These are phyloP conservation scores for Hericium rajendrae DNA, from an alignment of 768 basidiomycete genomes.

Conservation along the genomic window DNA sequence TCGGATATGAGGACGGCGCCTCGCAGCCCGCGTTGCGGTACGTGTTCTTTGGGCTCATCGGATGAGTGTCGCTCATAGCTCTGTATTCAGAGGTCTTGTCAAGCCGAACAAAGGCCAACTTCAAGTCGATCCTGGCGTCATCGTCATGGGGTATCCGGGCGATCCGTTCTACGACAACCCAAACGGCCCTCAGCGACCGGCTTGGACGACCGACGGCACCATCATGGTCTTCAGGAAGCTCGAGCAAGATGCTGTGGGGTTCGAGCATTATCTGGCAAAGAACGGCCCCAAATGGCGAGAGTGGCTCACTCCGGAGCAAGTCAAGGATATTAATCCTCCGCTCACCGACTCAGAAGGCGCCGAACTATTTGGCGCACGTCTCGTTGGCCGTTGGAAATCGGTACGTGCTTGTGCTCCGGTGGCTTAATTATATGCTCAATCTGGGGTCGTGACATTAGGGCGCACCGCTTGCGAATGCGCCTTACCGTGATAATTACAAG, in stretches of 20 bases:
- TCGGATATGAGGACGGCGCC: constrained; percentile 44
- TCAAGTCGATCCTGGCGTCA: neutral
- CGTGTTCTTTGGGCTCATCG: constrained; percentile 18
- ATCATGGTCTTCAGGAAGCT: neutral
- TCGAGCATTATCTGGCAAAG: constrained; percentile 19
- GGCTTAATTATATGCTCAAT: constrained; percentile 8
- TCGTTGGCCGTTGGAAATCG: neutral
- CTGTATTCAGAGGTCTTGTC: neutral
- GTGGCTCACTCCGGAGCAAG: neutral
- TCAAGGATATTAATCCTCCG: neutral
- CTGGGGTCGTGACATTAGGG: constrained; percentile 20
- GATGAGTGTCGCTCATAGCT: constrained; percentile 14
- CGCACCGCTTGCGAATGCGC: constrained; percentile 35
- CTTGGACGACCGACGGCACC: neutral
- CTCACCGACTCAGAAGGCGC: constrained; percentile 20
- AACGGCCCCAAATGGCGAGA: neutral
- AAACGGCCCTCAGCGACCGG: neutral
- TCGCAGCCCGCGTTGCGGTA: constrained; percentile 33
- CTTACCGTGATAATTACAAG: constrained; percentile 32
- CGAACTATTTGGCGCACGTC: neutral
- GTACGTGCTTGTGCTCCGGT: neutral
- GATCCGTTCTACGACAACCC: constrained; percentile 3
- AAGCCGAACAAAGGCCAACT: neutral
- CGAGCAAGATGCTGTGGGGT: neutral
- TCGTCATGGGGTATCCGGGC: neutral